phyloP scores from a whole-genome alignment of 108 stramenopile genomes.

The Pseudonitzschia multiseries region DNA sequence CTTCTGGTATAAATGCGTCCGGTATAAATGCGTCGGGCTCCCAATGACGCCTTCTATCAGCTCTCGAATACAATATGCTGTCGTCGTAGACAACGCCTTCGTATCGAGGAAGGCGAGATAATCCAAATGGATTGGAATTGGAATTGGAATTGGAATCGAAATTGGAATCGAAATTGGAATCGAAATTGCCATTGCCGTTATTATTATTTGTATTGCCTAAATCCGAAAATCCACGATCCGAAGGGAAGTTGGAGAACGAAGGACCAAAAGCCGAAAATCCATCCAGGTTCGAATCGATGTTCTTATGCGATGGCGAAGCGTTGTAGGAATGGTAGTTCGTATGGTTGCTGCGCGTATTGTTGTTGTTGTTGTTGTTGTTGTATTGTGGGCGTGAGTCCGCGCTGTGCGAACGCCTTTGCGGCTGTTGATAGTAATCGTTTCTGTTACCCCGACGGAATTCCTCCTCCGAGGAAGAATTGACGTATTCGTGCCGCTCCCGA shows the following conservation, averaged over 20 bases:
- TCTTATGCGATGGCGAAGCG: not conserved
- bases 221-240: not conserved
- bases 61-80: not conserved
- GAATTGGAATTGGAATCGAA: not conserved
- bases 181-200: not conserved
- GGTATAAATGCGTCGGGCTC: not conserved
- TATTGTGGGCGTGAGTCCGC: conserved; percentile 31
- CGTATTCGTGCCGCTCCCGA: conserved; percentile 3
- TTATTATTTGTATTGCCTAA: not conserved
- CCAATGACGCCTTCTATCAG: not conserved
- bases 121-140: not conserved
- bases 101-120: not conserved
- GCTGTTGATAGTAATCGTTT: not conserved
- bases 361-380: not conserved
- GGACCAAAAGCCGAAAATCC: not conserved
- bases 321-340: not conserved
- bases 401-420: conserved; percentile 16
- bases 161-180: no score
- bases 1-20: not conserved
- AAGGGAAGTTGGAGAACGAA: not conserved
- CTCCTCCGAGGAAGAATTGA: conserved; percentile 1
- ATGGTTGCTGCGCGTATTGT: no score
- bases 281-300: not conserved
- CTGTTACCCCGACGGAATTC: not conserved
- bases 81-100: conserved; percentile 12